Evolutionary conservation across 2,329 filamentous ascomycete genomes (phyloP).

Genomic region (Exophiala alcalophila): DNA sequence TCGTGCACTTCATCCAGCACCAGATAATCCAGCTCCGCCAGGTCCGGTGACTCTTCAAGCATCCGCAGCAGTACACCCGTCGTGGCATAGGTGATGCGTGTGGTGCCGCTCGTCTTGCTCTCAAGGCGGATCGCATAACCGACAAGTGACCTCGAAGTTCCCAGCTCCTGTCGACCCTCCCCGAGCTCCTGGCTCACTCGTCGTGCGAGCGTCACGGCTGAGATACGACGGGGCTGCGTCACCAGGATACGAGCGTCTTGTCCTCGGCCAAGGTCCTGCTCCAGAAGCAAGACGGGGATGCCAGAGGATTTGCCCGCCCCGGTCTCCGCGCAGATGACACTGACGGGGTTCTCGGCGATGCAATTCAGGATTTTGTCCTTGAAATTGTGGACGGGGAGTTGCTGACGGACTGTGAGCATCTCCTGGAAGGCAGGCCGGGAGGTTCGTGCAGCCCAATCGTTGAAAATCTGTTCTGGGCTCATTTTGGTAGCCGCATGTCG

Average conservation of each 20-base stretch:
- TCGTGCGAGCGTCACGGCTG: slow-evolving; percentile 87
- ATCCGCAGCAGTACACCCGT: slow-evolving; percentile 94
- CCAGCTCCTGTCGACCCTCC: slow-evolving; percentile 76
- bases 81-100: slow-evolving; percentile 79
- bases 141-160: slow-evolving; percentile 77
- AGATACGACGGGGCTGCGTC: slow-evolving; percentile 92
- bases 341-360: slow-evolving; percentile 76
- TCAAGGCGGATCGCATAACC: slow-evolving; percentile 94
- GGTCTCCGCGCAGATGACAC: slow-evolving; percentile 94
- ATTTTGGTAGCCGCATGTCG: slow-evolving; percentile 5
- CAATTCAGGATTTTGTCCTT: slow-evolving; percentile 72
- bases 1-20: slow-evolving; percentile 98
- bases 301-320: slow-evolving; percentile 97
- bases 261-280: slow-evolving; percentile 78
- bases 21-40: slow-evolving; percentile 86
- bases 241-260: slow-evolving; percentile 89
- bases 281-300: slow-evolving; percentile 88
- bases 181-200: slow-evolving; percentile 94
- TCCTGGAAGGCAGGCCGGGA: slow-evolving; percentile 55
- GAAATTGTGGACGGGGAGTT: slow-evolving; percentile 87
- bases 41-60: slow-evolving; percentile 82
- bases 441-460: slow-evolving; percentile 22
- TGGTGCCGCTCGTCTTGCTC: slow-evolving; percentile 77
- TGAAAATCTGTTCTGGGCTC: slow-evolving; percentile 14
- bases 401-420: slow-evolving; percentile 76